phyloP scores from a whole-genome alignment of 371 early-diverging fungal species.

The Rhizopus arrhizus region DNA sequence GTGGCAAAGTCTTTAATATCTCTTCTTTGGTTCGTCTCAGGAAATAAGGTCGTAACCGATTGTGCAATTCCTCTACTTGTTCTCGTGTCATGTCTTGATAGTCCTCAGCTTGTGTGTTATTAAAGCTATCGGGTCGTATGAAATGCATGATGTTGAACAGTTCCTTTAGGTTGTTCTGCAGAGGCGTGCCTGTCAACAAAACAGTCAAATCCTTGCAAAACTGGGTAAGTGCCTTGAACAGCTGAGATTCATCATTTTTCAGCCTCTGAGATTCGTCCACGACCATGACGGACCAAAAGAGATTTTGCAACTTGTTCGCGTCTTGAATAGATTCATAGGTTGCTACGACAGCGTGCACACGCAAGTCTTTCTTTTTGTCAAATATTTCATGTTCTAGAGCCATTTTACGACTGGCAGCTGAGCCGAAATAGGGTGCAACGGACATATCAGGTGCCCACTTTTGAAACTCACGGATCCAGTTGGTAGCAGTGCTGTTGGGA shows the following conservation, averaged over 20 bases:
- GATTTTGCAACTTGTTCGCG: background rate
- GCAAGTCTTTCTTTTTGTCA: conserved; percentile 36
- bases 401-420: conserved; percentile 46
- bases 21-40: conserved; percentile 88
- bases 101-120: conserved; percentile 54
- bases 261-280: conserved; percentile 90
- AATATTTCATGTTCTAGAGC: conserved; percentile 69
- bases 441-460: conserved; percentile 76
- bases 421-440: conserved; percentile 60
- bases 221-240: conserved; percentile 60
- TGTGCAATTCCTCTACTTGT: conserved; percentile 41
- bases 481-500: conserved; percentile 76
- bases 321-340: conserved; percentile 67
- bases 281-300: conserved; percentile 66
- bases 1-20: conserved; percentile 81
- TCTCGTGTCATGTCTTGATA: conserved; percentile 54
- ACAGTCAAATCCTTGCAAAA: conserved; percentile 62
- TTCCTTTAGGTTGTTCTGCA: conserved; percentile 79
- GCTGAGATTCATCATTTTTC: conserved; percentile 75
- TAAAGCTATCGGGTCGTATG: conserved; percentile 58
- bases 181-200: conserved; percentile 78
- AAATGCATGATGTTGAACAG: conserved; percentile 79
- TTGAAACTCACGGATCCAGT: conserved; percentile 83
- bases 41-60: conserved; percentile 75
- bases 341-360: conserved; percentile 79